These are phyloP conservation scores for Geotrichum reessii DNA, from an alignment of 1,139 yeast species.

Conservation along the genomic window DNA sequence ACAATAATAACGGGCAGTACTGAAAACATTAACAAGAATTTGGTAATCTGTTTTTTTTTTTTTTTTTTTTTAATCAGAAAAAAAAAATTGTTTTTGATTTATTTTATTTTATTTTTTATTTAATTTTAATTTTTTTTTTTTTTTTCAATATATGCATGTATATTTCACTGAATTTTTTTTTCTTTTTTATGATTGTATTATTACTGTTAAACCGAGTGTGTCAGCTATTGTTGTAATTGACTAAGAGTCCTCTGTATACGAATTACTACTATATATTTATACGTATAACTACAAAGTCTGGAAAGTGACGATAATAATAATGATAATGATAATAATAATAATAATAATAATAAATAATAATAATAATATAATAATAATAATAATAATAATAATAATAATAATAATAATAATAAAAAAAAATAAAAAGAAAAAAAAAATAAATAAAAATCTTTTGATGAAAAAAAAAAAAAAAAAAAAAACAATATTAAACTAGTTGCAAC, in stretches of 20 bases:
- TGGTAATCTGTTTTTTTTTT: not conserved
- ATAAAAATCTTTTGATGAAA: not conserved
- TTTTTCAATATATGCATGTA: too few relatives aligned
- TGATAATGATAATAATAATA: too few relatives aligned
- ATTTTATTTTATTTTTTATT: slow-evolving; percentile 15
- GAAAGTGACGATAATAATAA: too few relatives aligned
- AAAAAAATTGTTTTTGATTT: too few relatives aligned
- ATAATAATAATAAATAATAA: not conserved
- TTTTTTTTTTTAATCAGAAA: slow-evolving; percentile 18
- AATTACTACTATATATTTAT: not conserved
- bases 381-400: not conserved
- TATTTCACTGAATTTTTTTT: not conserved
- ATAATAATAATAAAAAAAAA: not conserved
- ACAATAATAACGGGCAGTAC: slow-evolving; percentile 11
- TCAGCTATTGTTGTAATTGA: too few relatives aligned
- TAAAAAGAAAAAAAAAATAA: not conserved
- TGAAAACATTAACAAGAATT: slow-evolving; percentile 7
- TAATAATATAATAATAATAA: not conserved
- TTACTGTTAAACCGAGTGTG: too few relatives aligned
- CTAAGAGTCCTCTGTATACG: too few relatives aligned
- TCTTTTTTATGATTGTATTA: not conserved
- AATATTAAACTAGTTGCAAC: too few relatives aligned
- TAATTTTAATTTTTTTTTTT: too few relatives aligned
- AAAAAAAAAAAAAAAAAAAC: not conserved
- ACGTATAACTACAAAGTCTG: too few relatives aligned